Percentiles rank a stretch among this genome's conserved stretches.
Evolutionary conservation across 345 rosid species (phyloP).

Genomic region (Microcos paniculata): DNA sequence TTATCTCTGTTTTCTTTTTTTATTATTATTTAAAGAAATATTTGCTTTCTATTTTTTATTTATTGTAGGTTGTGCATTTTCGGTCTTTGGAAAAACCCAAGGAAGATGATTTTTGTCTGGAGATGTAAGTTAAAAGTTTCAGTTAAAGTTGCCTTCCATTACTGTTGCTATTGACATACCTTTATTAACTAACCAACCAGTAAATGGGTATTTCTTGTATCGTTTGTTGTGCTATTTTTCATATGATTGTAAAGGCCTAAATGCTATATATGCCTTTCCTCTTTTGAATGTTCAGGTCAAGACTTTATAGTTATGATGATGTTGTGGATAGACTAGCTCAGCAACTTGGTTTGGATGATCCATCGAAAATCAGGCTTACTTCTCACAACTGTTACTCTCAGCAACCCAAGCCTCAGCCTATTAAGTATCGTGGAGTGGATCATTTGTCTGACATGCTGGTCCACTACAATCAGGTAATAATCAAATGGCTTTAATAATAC

Average conservation of each 20-base stretch:
- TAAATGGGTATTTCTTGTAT: background rate
- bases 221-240: constrained; percentile 9
- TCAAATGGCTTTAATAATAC: background rate
- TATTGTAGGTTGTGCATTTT: constrained; percentile 74
- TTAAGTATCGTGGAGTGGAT: constrained; percentile 68
- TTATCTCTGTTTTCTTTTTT: background rate
- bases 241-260: background rate
- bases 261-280: background rate
- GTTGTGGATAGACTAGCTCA: constrained; percentile 78
- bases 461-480: constrained; percentile 84
- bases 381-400: constrained; percentile 75
- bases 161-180: background rate
- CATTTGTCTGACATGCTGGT: constrained; percentile 84
- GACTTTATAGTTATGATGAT: constrained; percentile 84
- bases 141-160: background rate
- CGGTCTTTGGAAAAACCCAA: constrained; percentile 84
- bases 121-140: constrained; percentile 60
- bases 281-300: constrained; percentile 60
- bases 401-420: constrained; percentile 79
- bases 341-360: constrained; percentile 64
- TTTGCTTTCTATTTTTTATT: background rate
- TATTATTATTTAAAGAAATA: constrained; percentile 5
- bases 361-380: constrained; percentile 70
- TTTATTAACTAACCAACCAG: background rate
- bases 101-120: constrained; percentile 89